A percentile compares a stretch with the other conserved stretches of the same genome.
phyloP scores from a whole-genome alignment of 2,329 filamentous ascomycete species.

The Aotearoamyces nothofagi region DNA sequence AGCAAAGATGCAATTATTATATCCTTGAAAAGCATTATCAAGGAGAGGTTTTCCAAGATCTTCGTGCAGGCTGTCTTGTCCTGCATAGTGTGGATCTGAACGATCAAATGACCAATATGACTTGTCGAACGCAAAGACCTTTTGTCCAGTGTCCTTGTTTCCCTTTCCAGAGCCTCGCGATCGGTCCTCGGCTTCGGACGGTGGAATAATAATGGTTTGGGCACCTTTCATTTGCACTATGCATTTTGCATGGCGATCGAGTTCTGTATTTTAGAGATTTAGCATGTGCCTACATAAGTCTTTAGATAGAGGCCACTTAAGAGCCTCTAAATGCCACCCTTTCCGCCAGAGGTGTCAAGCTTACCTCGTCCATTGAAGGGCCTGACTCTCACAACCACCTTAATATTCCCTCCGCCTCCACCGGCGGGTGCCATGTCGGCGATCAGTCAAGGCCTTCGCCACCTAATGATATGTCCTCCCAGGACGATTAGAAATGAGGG shows the following conservation, averaged over 20 bases:
- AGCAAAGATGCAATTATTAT: conserved; percentile 99
- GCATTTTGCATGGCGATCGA: conserved; percentile 83
- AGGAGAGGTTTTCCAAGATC: conserved; percentile 82
- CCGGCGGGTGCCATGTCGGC: conserved; percentile 26
- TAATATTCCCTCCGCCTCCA: conserved; percentile 85
- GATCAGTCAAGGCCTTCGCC: too few relatives aligned
- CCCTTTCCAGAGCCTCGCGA: conserved; percentile 42
- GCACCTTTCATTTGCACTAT: conserved; percentile 92
- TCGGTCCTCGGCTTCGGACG: conserved; percentile 41
- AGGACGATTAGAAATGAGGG: too few relatives aligned
- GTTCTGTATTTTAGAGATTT: conserved; percentile 51
- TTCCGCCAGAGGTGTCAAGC: conserved; percentile 9
- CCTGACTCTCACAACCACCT: conserved; percentile 93
- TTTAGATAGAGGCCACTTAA: neutral
- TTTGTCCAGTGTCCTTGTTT: conserved; percentile 55
- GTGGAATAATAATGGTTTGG: conserved; percentile 75
- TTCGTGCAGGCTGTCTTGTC: conserved; percentile 75
- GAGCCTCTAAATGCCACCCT: too few relatives aligned
- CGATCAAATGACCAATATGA: conserved; percentile 98
- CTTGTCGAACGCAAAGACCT: conserved; percentile 88
- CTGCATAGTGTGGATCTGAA: conserved; percentile 67
- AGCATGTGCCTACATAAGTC: conserved; percentile 5
- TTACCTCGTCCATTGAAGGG: conserved; percentile 92
- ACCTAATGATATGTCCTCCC: too few relatives aligned
- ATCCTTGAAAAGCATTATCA: conserved; percentile 95